Conservation (phyloP, 2,329 filamentous ascomycete species). For the Paramyrothecium sp. region DNA sequence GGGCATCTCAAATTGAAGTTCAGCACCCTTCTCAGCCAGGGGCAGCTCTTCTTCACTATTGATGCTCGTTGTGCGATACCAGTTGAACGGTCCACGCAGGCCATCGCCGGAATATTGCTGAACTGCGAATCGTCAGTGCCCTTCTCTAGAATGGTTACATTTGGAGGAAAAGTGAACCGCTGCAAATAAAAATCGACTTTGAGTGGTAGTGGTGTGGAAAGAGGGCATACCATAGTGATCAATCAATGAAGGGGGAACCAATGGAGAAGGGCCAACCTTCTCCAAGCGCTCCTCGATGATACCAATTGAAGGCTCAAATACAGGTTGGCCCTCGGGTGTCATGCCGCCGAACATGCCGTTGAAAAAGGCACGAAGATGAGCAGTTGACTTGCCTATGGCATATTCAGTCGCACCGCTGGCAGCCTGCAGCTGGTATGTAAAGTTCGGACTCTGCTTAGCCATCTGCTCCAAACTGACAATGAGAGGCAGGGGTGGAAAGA, state of each 20-base stretch:
- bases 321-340: constrained; percentile 30
- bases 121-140: constrained; percentile 12
- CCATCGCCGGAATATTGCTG: constrained; percentile 66
- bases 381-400: constrained; percentile 45
- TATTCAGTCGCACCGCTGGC: constrained; percentile 58
- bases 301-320: too few species aligned
- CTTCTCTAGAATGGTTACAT: too few species aligned
- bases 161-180: too few species aligned
- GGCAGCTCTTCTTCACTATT: constrained; percentile 71
- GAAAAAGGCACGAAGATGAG: constrained; percentile 63
- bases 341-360: constrained; percentile 64
- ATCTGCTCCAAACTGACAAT: too few species aligned
- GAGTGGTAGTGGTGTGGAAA: too few species aligned
- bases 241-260: too few species aligned
- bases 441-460: constrained; percentile 29
- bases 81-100: constrained; percentile 74
- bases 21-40: constrained; percentile 54
- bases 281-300: too few species aligned
- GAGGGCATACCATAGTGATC: too few species aligned
- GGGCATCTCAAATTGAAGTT: constrained; percentile 48
- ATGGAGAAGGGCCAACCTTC: too few species aligned
- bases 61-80: constrained; percentile 70
- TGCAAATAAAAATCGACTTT: too few species aligned
- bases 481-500: constrained; percentile 31
- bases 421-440: constrained; percentile 71